Percentiles rank a stretch among this genome's conserved stretches.
phyloP scores from a whole-genome alignment of 352 stramenopile genomes.

The Globisporangium echinulatum region DNA sequence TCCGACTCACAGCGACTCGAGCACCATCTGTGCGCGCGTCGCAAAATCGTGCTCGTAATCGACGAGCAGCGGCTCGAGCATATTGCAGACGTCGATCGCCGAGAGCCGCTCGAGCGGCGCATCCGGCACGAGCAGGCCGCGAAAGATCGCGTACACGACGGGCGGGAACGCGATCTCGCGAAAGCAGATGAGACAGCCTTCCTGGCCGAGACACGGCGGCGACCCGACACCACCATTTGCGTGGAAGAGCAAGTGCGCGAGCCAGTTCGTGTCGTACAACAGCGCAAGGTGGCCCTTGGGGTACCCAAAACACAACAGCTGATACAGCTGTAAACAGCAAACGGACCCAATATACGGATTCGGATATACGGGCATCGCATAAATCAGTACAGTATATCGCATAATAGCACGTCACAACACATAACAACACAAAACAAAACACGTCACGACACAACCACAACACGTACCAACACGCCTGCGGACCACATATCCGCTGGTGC shows the following conservation, averaged over 20 bases:
- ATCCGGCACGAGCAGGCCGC: constrained; percentile 44
- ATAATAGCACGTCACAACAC: neutral
- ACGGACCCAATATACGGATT: too few species aligned
- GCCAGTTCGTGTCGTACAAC: constrained; percentile 73
- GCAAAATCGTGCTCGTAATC: constrained; percentile 59
- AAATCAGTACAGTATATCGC: too few species aligned
- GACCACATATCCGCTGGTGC: constrained; percentile 78
- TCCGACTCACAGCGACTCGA: constrained; percentile 24
- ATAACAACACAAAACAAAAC: too few species aligned
- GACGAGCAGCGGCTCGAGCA: constrained; percentile 50
- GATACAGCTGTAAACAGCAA: constrained; percentile 51
- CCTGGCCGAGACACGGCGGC: constrained; percentile 35
- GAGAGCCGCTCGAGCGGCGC: constrained; percentile 47
- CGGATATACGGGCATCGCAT: too few species aligned
- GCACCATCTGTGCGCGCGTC: constrained; percentile 35
- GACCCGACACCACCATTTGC: constrained; percentile 29
- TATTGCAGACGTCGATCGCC: constrained; percentile 35
- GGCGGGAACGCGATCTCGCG: constrained; percentile 66
- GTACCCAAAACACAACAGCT: constrained; percentile 77
- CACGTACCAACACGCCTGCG: constrained; percentile 60
- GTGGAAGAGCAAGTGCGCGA: constrained; percentile 58
- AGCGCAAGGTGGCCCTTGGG: constrained; percentile 70
- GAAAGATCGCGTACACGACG: constrained; percentile 70
- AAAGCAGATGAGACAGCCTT: constrained; percentile 80
- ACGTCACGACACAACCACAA: neutral